Base-by-base conservation (phyloP, 768 basidiomycete species). In the Gelatoporia subvermispora region DNA sequence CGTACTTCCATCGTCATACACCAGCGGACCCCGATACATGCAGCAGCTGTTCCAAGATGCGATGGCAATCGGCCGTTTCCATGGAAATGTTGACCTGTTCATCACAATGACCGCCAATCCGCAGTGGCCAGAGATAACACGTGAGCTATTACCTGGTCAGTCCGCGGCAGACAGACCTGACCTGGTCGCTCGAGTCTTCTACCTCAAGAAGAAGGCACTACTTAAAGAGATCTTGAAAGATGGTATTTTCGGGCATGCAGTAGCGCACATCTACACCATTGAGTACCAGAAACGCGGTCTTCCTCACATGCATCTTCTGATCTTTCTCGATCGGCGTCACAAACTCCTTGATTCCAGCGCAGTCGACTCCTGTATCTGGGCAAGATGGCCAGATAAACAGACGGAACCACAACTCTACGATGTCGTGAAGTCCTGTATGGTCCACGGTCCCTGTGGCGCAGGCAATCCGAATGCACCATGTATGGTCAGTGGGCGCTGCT, bases 251-350 rank as follows among this genome's bases (percentile, higher is more conserved):
- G 79, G 78, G 0, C 8, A 49, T 1, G 49, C 62, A 5, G 69
- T 68, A 24, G 79, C 72, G 3, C 60, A 68, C 47, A 71, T 81
- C 0, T 76, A 77, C 48, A 72, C 70, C 10, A 78, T 79, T 43
- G 76, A 84, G 51, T 82, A 79, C 54, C 79, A 82, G 56, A 82
- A 81, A 49, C 58, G 73, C 0, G 75, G 77, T 0, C 69, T 82
- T 0, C 78, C 78, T 22, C 78, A 81, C 51, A 71, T 74, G 54
- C 81, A 83, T 56, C 52, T 73, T 11, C 55, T 81, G 1, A 60
- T 82, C 38, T 72, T 74, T 49, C 57, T 81, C 1, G 31, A 64
- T 0, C 39, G 64, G 0, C 45, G 41, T 0, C 35, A 60, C 48
- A 74, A 73, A 47, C 59, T 78, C 2, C 24, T 20, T 0, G 65